Evolutionary conservation across 495 filamentous ascomycete species (phyloP).

Genomic region (Bryoglossum gracile): DNA sequence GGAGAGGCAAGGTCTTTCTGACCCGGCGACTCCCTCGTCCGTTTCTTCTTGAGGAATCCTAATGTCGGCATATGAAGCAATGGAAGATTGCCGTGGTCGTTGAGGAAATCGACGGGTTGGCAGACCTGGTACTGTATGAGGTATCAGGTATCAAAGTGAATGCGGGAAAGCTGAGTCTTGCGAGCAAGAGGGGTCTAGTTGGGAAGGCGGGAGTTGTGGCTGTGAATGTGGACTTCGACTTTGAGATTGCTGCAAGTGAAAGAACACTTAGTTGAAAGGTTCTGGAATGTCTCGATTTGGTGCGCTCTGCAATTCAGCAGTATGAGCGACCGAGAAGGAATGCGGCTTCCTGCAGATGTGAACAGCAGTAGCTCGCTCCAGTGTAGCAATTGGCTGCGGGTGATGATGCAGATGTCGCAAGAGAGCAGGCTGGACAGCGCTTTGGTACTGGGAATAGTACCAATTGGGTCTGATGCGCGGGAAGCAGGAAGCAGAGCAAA

Average conservation of each 20-base stretch:
- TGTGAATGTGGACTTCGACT: not conserved
- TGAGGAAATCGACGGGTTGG: slow-evolving; percentile 1
- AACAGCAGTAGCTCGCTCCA: slow-evolving; percentile 12
- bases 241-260: not conserved
- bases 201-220: not conserved
- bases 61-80: slow-evolving; percentile 56
- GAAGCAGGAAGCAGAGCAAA: too few species aligned
- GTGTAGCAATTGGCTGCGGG: slow-evolving; percentile 15
- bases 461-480: too few species aligned
- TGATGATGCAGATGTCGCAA: slow-evolving; percentile 6
- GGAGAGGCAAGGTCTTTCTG: slow-evolving; percentile 44
- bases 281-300: slow-evolving; percentile 23
- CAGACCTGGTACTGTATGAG: too few species aligned
- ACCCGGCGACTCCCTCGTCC: slow-evolving; percentile 70
- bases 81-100: slow-evolving; percentile 15
- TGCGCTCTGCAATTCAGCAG: slow-evolving; percentile 4
- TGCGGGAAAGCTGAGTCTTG: not conserved
- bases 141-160: too few species aligned
- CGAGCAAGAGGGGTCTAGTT: not conserved
- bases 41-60: slow-evolving; percentile 94
- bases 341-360: slow-evolving; percentile 21
- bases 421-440: not conserved
- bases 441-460: too few species aligned
- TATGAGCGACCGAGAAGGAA: slow-evolving; percentile 14
- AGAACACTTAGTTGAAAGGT: not conserved